phyloP scores from a whole-genome alignment of 768 basidiomycete genomes.

The Suillus subaureus region DNA sequence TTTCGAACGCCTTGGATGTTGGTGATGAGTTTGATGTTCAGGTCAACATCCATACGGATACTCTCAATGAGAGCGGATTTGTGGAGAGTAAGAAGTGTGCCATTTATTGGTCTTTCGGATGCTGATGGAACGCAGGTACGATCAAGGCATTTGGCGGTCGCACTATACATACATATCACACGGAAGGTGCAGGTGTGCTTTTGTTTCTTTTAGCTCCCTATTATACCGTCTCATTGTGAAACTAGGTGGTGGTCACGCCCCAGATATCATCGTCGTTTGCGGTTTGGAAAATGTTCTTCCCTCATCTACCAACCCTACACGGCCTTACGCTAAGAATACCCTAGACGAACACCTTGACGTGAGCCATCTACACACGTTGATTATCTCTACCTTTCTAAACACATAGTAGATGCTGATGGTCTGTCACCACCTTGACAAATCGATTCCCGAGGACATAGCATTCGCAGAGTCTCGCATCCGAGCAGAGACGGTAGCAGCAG shows the following conservation, averaged over 20 bases:
- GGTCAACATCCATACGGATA: constrained; percentile 97
- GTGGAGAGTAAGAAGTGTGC: constrained; percentile 71
- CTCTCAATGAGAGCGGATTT: constrained; percentile 95
- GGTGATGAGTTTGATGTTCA: constrained; percentile 94
- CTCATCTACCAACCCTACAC: constrained; percentile 95
- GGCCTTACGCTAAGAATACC: constrained; percentile 90
- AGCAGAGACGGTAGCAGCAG: constrained; percentile 95
- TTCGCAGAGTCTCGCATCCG: constrained; percentile 98
- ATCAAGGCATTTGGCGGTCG: constrained; percentile 87
- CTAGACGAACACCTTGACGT: constrained; percentile 97
- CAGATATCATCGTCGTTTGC: constrained; percentile 98
- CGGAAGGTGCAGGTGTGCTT: constrained; percentile 82
- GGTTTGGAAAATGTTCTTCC: constrained; percentile 88
- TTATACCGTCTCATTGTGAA: background rate
- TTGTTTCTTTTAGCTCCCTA: background rate
- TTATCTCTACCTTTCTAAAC: constrained; percentile 6
- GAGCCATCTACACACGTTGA: constrained; percentile 27
- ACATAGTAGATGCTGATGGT: constrained; percentile 92
- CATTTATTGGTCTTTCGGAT: background rate
- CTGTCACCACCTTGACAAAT: constrained; percentile 94
- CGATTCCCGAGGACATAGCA: constrained; percentile 90
- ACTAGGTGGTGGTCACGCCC: constrained; percentile 90
- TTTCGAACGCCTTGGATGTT: constrained; percentile 74
- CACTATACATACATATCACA: constrained; percentile 97
- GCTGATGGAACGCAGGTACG: constrained; percentile 54